Percentiles rank a stretch among this genome's conserved stretches.
These are phyloP conservation scores for Pulveroboletus sp. DNA, from an alignment of 768 basidiomycete species.

Conservation along the genomic window DNA sequence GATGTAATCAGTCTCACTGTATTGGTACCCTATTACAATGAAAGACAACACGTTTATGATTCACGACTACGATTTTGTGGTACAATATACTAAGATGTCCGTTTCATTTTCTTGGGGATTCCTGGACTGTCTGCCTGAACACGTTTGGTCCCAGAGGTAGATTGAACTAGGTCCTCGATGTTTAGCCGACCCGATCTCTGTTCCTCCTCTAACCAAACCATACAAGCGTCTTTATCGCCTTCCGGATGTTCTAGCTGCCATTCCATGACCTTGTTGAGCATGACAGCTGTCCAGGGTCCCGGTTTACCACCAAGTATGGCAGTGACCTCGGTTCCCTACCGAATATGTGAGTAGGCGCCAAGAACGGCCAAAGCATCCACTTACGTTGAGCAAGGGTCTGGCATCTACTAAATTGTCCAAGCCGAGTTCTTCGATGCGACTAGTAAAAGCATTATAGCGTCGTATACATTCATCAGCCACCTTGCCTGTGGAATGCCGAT, in stretches of 20 bases:
- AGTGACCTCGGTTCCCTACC: slow-evolving; percentile 71
- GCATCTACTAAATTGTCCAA: slow-evolving; percentile 62
- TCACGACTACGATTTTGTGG: not conserved
- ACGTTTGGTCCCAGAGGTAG: slow-evolving; percentile 25
- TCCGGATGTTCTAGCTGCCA: slow-evolving; percentile 86
- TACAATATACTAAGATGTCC: slow-evolving; percentile 7
- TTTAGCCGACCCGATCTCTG: slow-evolving; percentile 45
- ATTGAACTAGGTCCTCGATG: slow-evolving; percentile 24
- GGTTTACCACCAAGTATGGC: slow-evolving; percentile 52
- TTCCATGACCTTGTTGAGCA: slow-evolving; percentile 64
- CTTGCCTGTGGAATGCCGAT: slow-evolving; percentile 36
- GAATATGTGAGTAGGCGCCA: not conserved
- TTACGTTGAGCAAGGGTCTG: slow-evolving; percentile 75
- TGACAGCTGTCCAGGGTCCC: slow-evolving; percentile 68
- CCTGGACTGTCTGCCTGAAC: slow-evolving; percentile 15
- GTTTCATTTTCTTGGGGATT: slow-evolving; percentile 32
- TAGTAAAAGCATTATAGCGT: slow-evolving; percentile 64
- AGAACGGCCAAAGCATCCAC: slow-evolving; percentile 24
- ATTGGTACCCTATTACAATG: slow-evolving; percentile 14
- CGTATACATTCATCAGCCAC: slow-evolving; percentile 48
- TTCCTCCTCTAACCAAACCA: slow-evolving; percentile 64
- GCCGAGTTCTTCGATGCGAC: slow-evolving; percentile 57
- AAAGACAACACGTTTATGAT: slow-evolving; percentile 4
- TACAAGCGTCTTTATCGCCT: slow-evolving; percentile 63
- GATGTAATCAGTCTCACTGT: slow-evolving; percentile 17